These are phyloP conservation scores for Solanum sitiens DNA, from an alignment of 257 asterid species.

Conservation along the genomic window DNA sequence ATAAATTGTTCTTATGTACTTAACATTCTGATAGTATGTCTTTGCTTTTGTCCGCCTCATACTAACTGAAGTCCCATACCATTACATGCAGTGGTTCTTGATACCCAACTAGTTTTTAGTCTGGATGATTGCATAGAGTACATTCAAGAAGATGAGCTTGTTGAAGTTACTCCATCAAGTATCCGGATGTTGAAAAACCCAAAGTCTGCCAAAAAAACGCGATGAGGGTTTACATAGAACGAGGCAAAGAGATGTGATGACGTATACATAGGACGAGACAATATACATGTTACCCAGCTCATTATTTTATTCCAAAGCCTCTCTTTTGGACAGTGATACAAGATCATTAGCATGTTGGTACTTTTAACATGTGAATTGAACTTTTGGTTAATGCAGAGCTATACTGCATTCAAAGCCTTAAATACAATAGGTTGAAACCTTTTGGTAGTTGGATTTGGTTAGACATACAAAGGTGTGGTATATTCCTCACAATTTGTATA, in stretches of 20 bases:
- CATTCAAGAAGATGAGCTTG: constrained; percentile 99
- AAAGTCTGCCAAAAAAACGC: constrained; percentile 43
- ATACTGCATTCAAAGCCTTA: background rate
- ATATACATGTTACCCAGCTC: background rate
- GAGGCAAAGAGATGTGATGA: background rate
- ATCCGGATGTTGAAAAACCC: constrained; percentile 90
- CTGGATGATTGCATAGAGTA: constrained; percentile 98
- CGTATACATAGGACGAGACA: background rate
- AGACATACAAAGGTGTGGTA: background rate
- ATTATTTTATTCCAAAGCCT: background rate
- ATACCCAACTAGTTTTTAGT: constrained; percentile 75
- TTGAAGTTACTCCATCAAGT: constrained; percentile 87
- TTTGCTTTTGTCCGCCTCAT: background rate
- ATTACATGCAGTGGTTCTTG: constrained; percentile 62
- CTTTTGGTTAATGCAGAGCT: background rate
- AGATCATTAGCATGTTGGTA: background rate
- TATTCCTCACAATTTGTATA: background rate
- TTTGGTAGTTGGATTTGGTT: background rate
- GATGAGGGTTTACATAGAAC: constrained; percentile 6
- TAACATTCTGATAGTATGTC: background rate
- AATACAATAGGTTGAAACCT: background rate
- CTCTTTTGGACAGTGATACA: background rate
- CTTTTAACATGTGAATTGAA: background rate
- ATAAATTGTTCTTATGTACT: background rate
- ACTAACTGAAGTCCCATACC: constrained; percentile 3